Percentiles rank a stretch among this genome's conserved stretches.
phyloP scores from a whole-genome alignment of 257 asterid genomes.

The Eucommia ulmoides region DNA sequence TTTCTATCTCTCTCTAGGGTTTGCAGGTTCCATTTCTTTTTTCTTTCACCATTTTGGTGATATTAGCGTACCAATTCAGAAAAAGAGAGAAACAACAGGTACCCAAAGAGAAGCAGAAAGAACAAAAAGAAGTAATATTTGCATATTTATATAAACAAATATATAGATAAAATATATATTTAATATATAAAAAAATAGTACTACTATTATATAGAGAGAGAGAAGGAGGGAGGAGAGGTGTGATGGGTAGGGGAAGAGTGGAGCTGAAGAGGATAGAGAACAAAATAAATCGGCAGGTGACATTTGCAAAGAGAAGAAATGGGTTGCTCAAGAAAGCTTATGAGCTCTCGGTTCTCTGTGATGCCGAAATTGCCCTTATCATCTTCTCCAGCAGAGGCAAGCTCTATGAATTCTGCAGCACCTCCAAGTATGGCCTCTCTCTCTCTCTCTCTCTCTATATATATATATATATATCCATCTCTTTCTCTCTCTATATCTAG shows the following conservation, averaged over 20 bases:
- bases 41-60: too few species aligned
- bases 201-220: not conserved
- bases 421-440: conserved; percentile 38
- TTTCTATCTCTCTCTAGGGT: too few species aligned
- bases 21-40: too few species aligned
- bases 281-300: conserved; percentile 81
- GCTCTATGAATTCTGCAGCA: conserved; percentile 84
- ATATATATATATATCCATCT: not conserved
- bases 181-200: too few species aligned
- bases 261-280: conserved; percentile 87
- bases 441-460: conserved; percentile 1
- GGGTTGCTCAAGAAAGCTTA: too few species aligned
- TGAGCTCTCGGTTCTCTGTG: too few species aligned
- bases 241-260: conserved; percentile 85
- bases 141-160: not conserved
- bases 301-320: conserved; percentile 85
- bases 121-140: not conserved
- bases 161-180: conserved; percentile 1
- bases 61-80: not conserved
- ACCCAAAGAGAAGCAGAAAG: conserved; percentile 13
- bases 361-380: conserved; percentile 72
- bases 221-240: not conserved
- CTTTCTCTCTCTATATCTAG: too few species aligned
- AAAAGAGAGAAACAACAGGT: conserved; percentile 2
- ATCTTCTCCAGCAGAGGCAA: conserved; percentile 89